phyloP scores from a whole-genome alignment of 768 basidiomycete species.

The Leccinum longicurvipes region DNA sequence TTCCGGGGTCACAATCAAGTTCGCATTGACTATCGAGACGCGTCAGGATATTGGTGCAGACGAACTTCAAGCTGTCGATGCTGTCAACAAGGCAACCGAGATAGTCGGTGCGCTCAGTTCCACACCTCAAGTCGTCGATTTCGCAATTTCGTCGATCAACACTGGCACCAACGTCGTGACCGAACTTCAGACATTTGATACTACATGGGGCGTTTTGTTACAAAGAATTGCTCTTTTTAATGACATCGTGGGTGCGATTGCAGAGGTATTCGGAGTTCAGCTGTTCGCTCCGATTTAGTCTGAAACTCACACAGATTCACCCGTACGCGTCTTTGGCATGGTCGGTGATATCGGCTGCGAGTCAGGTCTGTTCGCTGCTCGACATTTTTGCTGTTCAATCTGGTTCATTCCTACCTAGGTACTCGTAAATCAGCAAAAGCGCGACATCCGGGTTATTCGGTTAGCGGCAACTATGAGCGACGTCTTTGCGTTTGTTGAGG shows the following conservation, averaged over 20 bases:
- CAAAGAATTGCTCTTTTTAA: constrained; percentile 14
- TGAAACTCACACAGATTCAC: constrained; percentile 12
- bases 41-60: neutral
- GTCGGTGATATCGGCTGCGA: constrained; percentile 22
- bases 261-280: constrained; percentile 6
- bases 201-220: constrained; percentile 15
- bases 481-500: constrained; percentile 12
- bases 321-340: constrained; percentile 19
- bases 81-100: constrained; percentile 4
- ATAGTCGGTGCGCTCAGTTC: neutral
- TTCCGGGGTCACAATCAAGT: constrained; percentile 12
- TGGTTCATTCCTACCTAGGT: constrained; percentile 1
- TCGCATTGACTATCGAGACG: constrained; percentile 3
- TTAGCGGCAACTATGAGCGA: constrained; percentile 17
- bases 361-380: constrained; percentile 5
- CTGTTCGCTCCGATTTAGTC: neutral
- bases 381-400: neutral
- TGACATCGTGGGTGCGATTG: constrained; percentile 7
- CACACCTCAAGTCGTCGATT: neutral
- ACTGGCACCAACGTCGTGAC: neutral
- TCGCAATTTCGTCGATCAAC: neutral
- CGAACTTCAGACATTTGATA: constrained; percentile 14
- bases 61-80: constrained; percentile 15
- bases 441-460: constrained; percentile 14
- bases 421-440: constrained; percentile 16